These are phyloP conservation scores for Magnaporthiopsis rhizophila DNA, from an alignment of 2,329 filamentous ascomycete species.

Conservation along the genomic window DNA sequence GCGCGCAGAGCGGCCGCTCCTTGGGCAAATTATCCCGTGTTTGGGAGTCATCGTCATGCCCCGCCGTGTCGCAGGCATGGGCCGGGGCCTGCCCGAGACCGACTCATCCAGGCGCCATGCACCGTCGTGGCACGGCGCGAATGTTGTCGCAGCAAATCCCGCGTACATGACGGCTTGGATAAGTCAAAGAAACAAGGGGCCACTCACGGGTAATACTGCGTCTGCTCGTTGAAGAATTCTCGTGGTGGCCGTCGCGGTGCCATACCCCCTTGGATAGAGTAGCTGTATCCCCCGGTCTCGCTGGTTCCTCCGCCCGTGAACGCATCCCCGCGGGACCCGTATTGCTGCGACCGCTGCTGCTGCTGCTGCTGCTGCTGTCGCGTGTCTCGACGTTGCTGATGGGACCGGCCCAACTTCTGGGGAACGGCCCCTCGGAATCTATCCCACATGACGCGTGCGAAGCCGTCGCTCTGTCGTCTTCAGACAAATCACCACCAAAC, in stretches of 20 bases:
- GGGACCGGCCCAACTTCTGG: constrained; percentile 5
- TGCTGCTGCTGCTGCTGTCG: constrained; percentile 1
- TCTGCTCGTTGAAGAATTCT: constrained; percentile 20
- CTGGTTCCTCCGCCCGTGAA: neutral
- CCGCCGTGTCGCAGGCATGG: neutral
- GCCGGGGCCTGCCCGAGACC: neutral
- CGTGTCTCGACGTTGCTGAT: constrained; percentile 12
- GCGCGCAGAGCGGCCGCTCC: neutral
- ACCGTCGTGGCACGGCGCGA: neutral
- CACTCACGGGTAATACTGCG: constrained; percentile 19
- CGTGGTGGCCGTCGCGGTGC: constrained; percentile 23
- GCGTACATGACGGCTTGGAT: neutral
- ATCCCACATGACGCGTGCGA: constrained; percentile 5
- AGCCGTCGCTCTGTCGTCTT: neutral
- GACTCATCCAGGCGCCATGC: neutral
- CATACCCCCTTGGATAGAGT: constrained; percentile 28
- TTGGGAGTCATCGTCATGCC: neutral
- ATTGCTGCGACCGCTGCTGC: no score
- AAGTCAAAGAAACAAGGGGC: constrained; percentile 3
- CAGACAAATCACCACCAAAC: neutral
- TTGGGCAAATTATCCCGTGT: neutral
- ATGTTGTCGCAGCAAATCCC: neutral
- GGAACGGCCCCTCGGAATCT: constrained; percentile 8
- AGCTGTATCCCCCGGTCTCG: constrained; percentile 23
- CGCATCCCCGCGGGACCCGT: neutral